These are phyloP conservation scores for Sicyos edulis DNA, from an alignment of 306 rosid species.

Conservation along the genomic window DNA sequence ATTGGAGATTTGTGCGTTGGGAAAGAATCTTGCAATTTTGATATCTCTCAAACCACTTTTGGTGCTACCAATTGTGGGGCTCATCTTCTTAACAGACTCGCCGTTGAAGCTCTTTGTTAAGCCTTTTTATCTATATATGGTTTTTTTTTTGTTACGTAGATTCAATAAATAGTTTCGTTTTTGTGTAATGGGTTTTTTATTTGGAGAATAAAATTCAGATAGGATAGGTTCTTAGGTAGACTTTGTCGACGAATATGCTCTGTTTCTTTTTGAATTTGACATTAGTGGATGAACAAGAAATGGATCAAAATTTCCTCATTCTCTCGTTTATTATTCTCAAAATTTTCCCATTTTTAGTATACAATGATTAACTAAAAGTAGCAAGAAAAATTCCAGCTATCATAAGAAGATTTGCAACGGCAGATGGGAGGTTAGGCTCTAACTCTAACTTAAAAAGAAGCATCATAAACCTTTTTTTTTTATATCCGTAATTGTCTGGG, in stretches of 20 bases:
- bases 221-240: background rate
- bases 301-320: background rate
- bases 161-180: too few relatives aligned
- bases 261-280: background rate
- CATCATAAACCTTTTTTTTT: too few relatives aligned
- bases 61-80: conserved; percentile 35
- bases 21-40: conserved; percentile 34
- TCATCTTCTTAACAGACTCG: conserved; percentile 31
- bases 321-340: too few relatives aligned
- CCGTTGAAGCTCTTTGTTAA: conserved; percentile 47
- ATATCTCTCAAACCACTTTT: conserved; percentile 33
- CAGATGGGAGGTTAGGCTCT: too few relatives aligned
- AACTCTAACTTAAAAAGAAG: too few relatives aligned
- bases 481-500: too few relatives aligned
- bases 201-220: background rate
- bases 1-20: conserved; percentile 40
- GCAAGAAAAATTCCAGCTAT: too few relatives aligned
- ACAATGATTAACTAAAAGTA: too few relatives aligned
- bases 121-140: too few relatives aligned
- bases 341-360: too few relatives aligned
- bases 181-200: background rate
- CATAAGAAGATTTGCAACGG: too few relatives aligned
- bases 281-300: background rate
- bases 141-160: background rate
- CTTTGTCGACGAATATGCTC: background rate